Evolutionary conservation across 192 early-diverging fungal genomes (phyloP), one percentile per base, ranked within the genome.

Genomic region (Mortierella alpina): DNA sequence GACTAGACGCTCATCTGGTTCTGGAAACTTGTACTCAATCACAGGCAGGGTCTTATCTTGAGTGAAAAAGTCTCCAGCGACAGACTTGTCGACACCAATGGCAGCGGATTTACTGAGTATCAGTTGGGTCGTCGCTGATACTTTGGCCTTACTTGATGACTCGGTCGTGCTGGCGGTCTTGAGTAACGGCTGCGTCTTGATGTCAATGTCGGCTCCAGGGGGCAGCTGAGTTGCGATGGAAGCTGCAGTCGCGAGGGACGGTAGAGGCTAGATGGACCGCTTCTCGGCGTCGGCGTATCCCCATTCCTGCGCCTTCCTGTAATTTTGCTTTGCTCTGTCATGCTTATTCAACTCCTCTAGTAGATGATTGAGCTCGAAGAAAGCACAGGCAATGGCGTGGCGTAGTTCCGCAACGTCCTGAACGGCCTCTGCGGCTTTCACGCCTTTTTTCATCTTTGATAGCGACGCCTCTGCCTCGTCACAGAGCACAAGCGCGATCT

Each of bases 271-370:
- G 49, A 59, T 53, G 45, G 59, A 62, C 49, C 45, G 54, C 40
- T 53, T 62, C 57, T 59, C 59, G 18, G 23, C 50, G 40, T 61
- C 41, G 17, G 48, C 6, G 50, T 70, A 62, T 53, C 68, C 68
- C 68, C 68, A 70, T n/a, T 70, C 57, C 39, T 70, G 59, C 46
- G 68, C 68, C 57, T 61, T 70, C 68, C 46, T 70, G 59, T 70
- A 61, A 20, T 51, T 70, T 40, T 53, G 41, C 40, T 70, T 59
- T 53, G 68, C 68, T 48, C 49, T 70, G 50, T 59, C 48, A 20
- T 44, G 58, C 56, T 62, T 51, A 22, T 59, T 59, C 57, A 70
- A 48, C 31, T 48, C 50, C 5, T 62, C 40, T 50, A 70, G 18
- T 45, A 70, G 59, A 20, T 61, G 60, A 42, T 59, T 39, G 57